These are phyloP conservation scores for Rhizophora apiculata DNA, from an alignment of 345 rosid genomes.

Conservation along the genomic window DNA sequence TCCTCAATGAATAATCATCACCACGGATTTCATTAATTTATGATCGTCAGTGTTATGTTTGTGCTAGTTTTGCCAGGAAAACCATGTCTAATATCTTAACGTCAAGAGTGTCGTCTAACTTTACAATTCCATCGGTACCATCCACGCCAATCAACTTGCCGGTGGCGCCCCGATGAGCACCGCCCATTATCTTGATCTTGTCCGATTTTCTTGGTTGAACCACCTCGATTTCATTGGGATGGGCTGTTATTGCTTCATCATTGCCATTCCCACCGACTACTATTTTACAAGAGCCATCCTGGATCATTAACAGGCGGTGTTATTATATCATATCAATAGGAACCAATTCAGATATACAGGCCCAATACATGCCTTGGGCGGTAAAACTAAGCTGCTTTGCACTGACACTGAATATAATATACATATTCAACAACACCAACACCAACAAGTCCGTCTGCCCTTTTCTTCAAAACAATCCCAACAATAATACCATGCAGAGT, in stretches of 20 bases:
- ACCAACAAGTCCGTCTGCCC: too few species aligned
- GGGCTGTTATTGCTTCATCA: constrained; percentile 48
- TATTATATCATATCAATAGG: background rate
- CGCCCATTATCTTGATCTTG: constrained; percentile 83
- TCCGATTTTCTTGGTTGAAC: constrained; percentile 76
- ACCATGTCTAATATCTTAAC: constrained; percentile 86
- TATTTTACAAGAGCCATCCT: constrained; percentile 87
- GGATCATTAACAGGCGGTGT: constrained; percentile 13
- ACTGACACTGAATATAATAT: too few species aligned
- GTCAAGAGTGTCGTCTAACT: constrained; percentile 77
- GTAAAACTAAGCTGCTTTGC: too few species aligned
- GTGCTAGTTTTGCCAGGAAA: constrained; percentile 57
- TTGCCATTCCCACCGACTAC: constrained; percentile 57
- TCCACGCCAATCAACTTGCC: constrained; percentile 94
- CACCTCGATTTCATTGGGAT: constrained; percentile 56
- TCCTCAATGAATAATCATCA: too few species aligned
- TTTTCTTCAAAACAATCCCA: background rate
- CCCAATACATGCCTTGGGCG: background rate
- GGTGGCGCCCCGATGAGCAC: constrained; percentile 68
- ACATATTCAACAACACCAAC: too few species aligned
- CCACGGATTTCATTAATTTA: too few species aligned
- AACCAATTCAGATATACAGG: background rate
- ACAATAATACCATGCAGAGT: background rate
- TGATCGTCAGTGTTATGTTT: too few species aligned
- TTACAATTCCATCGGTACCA: constrained; percentile 83